Evolutionary conservation across 2,329 filamentous ascomycete species (phyloP).

Genomic region (Aspergillus tubingensis): DNA sequence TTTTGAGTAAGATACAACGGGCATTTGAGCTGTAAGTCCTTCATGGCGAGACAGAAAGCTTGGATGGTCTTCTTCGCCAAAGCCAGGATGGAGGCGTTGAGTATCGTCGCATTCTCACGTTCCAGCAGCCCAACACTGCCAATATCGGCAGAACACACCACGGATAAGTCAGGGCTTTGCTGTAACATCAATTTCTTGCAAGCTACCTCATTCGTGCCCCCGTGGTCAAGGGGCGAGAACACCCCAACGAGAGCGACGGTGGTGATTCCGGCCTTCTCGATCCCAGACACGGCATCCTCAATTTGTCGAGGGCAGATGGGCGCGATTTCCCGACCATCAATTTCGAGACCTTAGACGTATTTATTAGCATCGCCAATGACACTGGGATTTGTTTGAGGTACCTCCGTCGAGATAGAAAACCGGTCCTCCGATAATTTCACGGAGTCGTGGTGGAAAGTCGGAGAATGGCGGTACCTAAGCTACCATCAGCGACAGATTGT

Average conservation of each 20-base stretch:
- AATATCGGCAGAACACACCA: slow-evolving; percentile 55
- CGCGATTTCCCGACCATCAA: slow-evolving; percentile 37
- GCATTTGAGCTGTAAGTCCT: slow-evolving; percentile 46
- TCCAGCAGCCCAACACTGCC: slow-evolving; percentile 54
- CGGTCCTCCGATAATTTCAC: slow-evolving; percentile 50
- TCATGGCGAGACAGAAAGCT: slow-evolving; percentile 50
- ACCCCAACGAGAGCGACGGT: slow-evolving; percentile 59
- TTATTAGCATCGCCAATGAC: background rate
- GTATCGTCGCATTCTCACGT: slow-evolving; percentile 54
- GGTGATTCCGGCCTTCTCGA: slow-evolving; percentile 47
- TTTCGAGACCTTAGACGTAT: slow-evolving; percentile 40
- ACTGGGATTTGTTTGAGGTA: background rate
- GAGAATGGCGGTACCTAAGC: slow-evolving; percentile 33
- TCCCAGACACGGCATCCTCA: slow-evolving; percentile 39
- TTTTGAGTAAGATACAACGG: slow-evolving; percentile 56
- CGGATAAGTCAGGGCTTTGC: slow-evolving; percentile 19
- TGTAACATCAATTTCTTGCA: slow-evolving; percentile 13
- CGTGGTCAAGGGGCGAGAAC: slow-evolving; percentile 60
- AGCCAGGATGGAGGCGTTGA: slow-evolving; percentile 52
- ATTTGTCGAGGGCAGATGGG: slow-evolving; percentile 10
- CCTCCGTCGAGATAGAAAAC: slow-evolving; percentile 51
- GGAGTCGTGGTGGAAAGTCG: slow-evolving; percentile 52
- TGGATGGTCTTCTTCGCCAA: slow-evolving; percentile 50
- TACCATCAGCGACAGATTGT: background rate
- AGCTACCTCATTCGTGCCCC: slow-evolving; percentile 22